Percentiles rank a stretch among this genome's conserved stretches.
Conservation (phyloP, 2,329 filamentous ascomycete genomes). For the Cladophialophora immunda region DNA sequence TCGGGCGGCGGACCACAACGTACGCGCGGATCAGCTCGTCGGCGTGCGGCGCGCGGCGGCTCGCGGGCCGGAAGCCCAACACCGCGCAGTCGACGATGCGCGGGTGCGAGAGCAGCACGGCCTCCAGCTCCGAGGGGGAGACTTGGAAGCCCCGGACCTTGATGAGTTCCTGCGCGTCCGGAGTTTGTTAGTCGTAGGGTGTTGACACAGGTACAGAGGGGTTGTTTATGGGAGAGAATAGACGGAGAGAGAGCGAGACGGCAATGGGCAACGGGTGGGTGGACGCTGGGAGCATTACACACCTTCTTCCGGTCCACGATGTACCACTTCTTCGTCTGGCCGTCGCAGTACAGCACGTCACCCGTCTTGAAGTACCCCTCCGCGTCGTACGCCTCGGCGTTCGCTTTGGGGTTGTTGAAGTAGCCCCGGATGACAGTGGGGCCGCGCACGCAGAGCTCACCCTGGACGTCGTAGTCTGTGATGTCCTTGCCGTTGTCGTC, state of each 20-base stretch:
- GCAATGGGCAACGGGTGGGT: too few relatives aligned
- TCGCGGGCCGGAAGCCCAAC: conserved; percentile 50
- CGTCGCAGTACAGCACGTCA: conserved; percentile 59
- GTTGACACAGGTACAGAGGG: too few relatives aligned
- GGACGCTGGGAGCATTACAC: not conserved
- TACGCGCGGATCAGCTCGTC: conserved; percentile 34
- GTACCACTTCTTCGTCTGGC: conserved; percentile 31
- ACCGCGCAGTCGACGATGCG: conserved; percentile 60
- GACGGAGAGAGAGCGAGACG: too few relatives aligned
- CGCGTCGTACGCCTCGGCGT: conserved; percentile 53
- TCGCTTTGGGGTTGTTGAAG: conserved; percentile 53
- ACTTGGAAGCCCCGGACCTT: conserved; percentile 55
- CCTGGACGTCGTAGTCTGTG: conserved; percentile 56
- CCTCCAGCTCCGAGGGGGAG: conserved; percentile 61
- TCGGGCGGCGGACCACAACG: conserved; percentile 46
- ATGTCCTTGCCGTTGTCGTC: conserved; percentile 66
- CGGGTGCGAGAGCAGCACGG: conserved; percentile 54
- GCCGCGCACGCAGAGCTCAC: conserved; percentile 58
- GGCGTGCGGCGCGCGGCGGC: conserved; percentile 8
- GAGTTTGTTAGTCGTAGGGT: too few relatives aligned
- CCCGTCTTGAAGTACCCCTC: conserved; percentile 56
- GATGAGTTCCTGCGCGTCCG: conserved; percentile 38
- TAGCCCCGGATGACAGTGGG: conserved; percentile 64
- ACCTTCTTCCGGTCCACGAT: conserved; percentile 34
- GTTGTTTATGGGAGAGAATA: too few relatives aligned